Percentiles rank a stretch among this genome's conserved stretches.
phyloP scores from a whole-genome alignment of 768 basidiomycete species.

The Neoboletus subvelutipes region DNA sequence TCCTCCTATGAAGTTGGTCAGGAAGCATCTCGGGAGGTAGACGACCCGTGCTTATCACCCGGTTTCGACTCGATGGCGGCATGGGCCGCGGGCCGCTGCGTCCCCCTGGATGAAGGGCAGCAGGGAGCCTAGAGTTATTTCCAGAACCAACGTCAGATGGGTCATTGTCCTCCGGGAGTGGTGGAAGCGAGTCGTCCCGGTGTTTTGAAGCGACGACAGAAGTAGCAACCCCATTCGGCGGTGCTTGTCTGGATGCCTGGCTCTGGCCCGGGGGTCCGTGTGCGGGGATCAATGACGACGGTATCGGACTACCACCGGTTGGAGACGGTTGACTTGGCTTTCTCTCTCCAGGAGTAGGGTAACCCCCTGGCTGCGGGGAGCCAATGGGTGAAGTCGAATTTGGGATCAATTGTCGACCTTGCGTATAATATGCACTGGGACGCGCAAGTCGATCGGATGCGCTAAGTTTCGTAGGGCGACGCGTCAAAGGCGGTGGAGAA shows the following conservation, averaged over 20 bases:
- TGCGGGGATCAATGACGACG: constrained; percentile 27
- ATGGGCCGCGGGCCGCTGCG: constrained; percentile 20
- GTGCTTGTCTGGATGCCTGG: constrained; percentile 9
- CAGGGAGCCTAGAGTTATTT: constrained; percentile 33
- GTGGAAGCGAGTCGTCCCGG: constrained; percentile 39
- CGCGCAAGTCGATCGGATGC: constrained; percentile 52
- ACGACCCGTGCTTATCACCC: constrained; percentile 8
- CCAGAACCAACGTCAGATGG: constrained; percentile 22
- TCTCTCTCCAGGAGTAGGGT: constrained; percentile 9
- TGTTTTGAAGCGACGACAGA: constrained; percentile 10
- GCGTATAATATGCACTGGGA: constrained; percentile 30
- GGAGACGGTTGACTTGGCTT: constrained; percentile 6
- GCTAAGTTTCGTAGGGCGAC: constrained; percentile 53
- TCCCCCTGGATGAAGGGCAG: constrained; percentile 44
- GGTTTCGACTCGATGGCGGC: constrained; percentile 16
- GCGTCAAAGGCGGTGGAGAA: constrained; percentile 50
- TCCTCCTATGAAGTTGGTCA: constrained; percentile 6
- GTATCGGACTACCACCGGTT: constrained; percentile 10
- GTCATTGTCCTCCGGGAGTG: constrained; percentile 35
- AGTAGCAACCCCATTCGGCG: constrained; percentile 8
- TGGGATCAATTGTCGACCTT: constrained; percentile 22
- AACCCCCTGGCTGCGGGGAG: constrained; percentile 16
- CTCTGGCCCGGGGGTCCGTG: constrained; percentile 1
- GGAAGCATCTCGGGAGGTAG: constrained; percentile 10
- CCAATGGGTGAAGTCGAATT: constrained; percentile 10